Conservation (phyloP, 2,329 filamentous ascomycete species). For the Ascochyta rabiei region DNA sequence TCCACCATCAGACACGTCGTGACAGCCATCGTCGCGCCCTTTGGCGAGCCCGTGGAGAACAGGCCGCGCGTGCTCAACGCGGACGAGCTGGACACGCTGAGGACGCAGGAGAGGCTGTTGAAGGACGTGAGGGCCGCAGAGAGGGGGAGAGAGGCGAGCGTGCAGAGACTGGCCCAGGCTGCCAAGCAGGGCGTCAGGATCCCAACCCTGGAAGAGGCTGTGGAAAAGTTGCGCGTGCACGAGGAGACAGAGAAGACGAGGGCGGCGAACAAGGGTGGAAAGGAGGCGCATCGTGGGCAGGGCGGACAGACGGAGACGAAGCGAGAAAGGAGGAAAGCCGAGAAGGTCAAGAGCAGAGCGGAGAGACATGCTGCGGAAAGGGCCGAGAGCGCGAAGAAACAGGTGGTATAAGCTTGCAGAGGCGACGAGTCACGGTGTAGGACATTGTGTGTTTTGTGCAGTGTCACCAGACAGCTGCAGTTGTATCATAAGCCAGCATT, state of each 20-base stretch:
- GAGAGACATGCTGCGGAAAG: slow-evolving; percentile 34
- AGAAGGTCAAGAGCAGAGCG: slow-evolving; percentile 31
- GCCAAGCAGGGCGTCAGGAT: slow-evolving; percentile 35
- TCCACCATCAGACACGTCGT: slow-evolving; percentile 76
- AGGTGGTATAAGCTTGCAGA: slow-evolving; percentile 23
- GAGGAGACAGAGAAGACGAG: slow-evolving; percentile 26
- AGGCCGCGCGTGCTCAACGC: slow-evolving; percentile 70
- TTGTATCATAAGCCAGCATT: slow-evolving; percentile 8
- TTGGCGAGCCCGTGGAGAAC: slow-evolving; percentile 66
- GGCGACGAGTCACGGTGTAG: not conserved
- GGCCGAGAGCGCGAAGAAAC: slow-evolving; percentile 29
- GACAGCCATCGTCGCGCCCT: slow-evolving; percentile 74
- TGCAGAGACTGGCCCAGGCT: slow-evolving; percentile 36
- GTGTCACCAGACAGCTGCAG: not conserved
- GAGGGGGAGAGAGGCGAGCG: slow-evolving; percentile 36
- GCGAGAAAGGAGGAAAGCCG: slow-evolving; percentile 33
- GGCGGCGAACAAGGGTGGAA: slow-evolving; percentile 15
- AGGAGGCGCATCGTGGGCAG: slow-evolving; percentile 33
- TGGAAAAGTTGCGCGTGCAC: slow-evolving; percentile 32
- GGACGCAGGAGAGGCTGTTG: slow-evolving; percentile 60
- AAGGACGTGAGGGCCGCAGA: slow-evolving; percentile 63
- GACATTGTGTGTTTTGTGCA: slow-evolving; percentile 10
- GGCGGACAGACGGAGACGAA: slow-evolving; percentile 33
- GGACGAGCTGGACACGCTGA: slow-evolving; percentile 64
- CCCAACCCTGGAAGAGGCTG: slow-evolving; percentile 41